Evolutionary conservation across 345 rosid species (phyloP).

Genomic region (Aquilaria malaccensis): DNA sequence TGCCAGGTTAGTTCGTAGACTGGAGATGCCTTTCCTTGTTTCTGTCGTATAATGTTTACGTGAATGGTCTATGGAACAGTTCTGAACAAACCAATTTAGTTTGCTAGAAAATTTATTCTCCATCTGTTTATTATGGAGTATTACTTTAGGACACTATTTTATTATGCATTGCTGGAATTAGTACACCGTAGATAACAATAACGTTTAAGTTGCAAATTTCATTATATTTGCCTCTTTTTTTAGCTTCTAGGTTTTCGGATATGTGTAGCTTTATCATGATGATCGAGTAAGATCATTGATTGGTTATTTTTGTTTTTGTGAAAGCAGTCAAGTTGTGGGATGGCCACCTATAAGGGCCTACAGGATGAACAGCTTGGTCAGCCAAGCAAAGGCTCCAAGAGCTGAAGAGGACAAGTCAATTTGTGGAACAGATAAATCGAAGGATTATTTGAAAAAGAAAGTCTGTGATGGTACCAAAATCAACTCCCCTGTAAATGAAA

Average conservation of each 20-base stretch:
- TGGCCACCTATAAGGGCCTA: slow-evolving; percentile 87
- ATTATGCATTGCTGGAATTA: no score
- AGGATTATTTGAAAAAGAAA: slow-evolving; percentile 47
- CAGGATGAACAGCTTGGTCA: slow-evolving; percentile 80
- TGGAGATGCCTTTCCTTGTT: slow-evolving; percentile 1
- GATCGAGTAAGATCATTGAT: neutral
- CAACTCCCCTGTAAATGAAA: slow-evolving; percentile 26
- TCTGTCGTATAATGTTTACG: no score
- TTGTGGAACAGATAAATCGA: slow-evolving; percentile 41
- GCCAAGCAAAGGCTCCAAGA: slow-evolving; percentile 48
- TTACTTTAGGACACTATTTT: no score
- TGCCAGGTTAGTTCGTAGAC: slow-evolving; percentile 32
- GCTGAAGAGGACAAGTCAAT: slow-evolving; percentile 42
- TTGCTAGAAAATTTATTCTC: no score
- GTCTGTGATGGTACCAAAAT: slow-evolving; percentile 21
- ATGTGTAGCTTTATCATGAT: no score
- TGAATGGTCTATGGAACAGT: no score
- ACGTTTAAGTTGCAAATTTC: no score
- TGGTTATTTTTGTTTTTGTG: slow-evolving; percentile 12
- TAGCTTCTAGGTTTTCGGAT: no score
- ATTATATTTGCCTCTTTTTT: no score
- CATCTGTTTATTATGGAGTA: no score
- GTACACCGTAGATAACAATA: no score
- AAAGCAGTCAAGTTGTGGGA: slow-evolving; percentile 81
- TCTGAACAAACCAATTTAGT: no score